Evolutionary conservation across 768 basidiomycete species (phyloP), one percentile per base, ranked within the genome.

Genomic region (Psilocybe cyanescens): DNA sequence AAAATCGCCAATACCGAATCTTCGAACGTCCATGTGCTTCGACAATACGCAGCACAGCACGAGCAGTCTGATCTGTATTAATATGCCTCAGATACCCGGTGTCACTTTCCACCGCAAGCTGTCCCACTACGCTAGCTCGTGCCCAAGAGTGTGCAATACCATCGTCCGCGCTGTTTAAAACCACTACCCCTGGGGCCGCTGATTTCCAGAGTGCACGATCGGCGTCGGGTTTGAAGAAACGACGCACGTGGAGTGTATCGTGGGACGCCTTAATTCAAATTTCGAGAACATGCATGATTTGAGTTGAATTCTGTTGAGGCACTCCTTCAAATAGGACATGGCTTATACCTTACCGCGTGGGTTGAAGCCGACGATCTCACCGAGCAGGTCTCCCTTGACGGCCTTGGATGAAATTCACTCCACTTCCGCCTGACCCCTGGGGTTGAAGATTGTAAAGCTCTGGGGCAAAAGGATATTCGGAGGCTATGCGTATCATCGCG

Each of bases 351-450:
- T 61, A 80, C 80, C 80, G 69, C 80, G 66, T 11, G 81, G 81
- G 65, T 84, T 81, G 61, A 82, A 83, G 2, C 79, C 74, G 6
- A 83, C 48, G 12, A 79, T 64, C 1, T 57, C 35, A 8, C 70
- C 66, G 9, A 83, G 54, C 1, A 55, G 33, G 8, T 66, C 59
- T 35, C 3, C 33, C 33, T 24, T 35, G 33, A 35, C 33, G 33
- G 33, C 2, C 33, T 35, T 35, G 30, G 24, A 78, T 61, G 0
- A 75, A 29, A 4, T 70, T 66, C 6, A 82, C 75, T 2, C 82
- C 81, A 58, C 79, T 78, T 1, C 76, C 78, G 5, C 81, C 82
- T 1, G 81, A 81, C 0, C 83, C 14, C 81, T 79, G 1, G 81
- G 81, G 54, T 82, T 83, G 64, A 80, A 72, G 3, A 83, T 75